phyloP scores from a whole-genome alignment of 1,284 basidiomycete genomes.

The Sporisorium reilianum region DNA sequence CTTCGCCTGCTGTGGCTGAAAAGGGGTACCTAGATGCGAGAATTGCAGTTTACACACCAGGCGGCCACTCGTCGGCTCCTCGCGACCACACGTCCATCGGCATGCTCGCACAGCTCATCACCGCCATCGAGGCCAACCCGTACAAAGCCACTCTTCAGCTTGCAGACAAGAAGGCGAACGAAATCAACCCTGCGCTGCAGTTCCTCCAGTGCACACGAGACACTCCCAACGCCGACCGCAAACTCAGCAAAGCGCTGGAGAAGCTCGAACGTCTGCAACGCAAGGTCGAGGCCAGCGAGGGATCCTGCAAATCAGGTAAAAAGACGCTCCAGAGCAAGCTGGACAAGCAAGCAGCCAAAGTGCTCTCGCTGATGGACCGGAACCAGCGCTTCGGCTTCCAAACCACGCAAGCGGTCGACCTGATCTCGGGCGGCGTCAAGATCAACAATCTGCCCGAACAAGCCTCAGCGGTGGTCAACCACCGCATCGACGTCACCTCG shows the following conservation, averaged over 20 bases:
- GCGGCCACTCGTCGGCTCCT: conserved; percentile 78
- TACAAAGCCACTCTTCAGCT: conserved; percentile 69
- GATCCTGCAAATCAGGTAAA: neutral
- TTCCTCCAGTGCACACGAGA: conserved; percentile 73
- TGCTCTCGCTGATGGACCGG: conserved; percentile 11
- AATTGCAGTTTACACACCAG: conserved; percentile 70
- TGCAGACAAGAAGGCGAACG: conserved; percentile 14
- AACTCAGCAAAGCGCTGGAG: conserved; percentile 70
- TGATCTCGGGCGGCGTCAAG: conserved; percentile 79
- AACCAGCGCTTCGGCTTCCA: conserved; percentile 72
- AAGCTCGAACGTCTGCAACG: conserved; percentile 69
- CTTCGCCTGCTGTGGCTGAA: conserved; percentile 74
- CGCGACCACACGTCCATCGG: conserved; percentile 75
- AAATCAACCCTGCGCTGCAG: conserved; percentile 70
- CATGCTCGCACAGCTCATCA: conserved; percentile 75
- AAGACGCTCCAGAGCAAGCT: conserved; percentile 8
- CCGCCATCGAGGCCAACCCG: conserved; percentile 74
- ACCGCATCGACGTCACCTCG: conserved; percentile 74
- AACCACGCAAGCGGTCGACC: conserved; percentile 79
- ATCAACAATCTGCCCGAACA: conserved; percentile 76
- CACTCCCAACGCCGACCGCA: conserved; percentile 71
- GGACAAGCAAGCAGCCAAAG: conserved; percentile 25
- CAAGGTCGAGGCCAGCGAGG: neutral
- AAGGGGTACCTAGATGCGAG: conserved; percentile 74
- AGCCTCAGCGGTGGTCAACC: conserved; percentile 75